Evolutionary conservation across 495 filamentous ascomycete species (phyloP).

Genomic region (Apiosordaria backusii): DNA sequence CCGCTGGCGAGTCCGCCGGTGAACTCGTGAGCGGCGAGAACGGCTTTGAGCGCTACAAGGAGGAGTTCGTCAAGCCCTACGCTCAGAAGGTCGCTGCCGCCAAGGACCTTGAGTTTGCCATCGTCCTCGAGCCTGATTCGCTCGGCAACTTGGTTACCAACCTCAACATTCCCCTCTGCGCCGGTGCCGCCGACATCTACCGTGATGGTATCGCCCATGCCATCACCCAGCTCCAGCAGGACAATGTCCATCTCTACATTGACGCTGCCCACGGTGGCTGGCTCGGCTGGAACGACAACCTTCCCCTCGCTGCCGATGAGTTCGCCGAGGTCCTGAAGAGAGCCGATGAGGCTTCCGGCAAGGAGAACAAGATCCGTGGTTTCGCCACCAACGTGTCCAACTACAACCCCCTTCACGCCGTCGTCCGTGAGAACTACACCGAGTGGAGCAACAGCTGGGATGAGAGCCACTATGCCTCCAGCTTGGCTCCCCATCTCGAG

Average conservation of each 20-base stretch:
- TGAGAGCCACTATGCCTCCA: slow-evolving; percentile 64
- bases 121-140: slow-evolving; percentile 57
- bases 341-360: slow-evolving; percentile 36
- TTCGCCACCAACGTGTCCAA: slow-evolving; percentile 74
- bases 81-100: slow-evolving; percentile 30
- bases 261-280: slow-evolving; percentile 65
- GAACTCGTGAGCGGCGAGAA: slow-evolving; percentile 52
- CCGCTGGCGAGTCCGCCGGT: slow-evolving; percentile 58
- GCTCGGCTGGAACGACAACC: slow-evolving; percentile 75
- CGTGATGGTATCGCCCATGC: slow-evolving; percentile 57
- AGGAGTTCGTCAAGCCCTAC: slow-evolving; percentile 53
- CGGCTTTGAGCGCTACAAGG: slow-evolving; percentile 54
- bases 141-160: slow-evolving; percentile 64
- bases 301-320: slow-evolving; percentile 52
- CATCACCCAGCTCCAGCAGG: slow-evolving; percentile 50
- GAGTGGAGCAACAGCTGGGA: slow-evolving; percentile 50
- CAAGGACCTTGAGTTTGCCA: slow-evolving; percentile 35
- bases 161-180: slow-evolving; percentile 49
- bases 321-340: slow-evolving; percentile 55
- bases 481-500: slow-evolving; percentile 57
- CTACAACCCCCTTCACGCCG: slow-evolving; percentile 59
- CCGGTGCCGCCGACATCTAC: slow-evolving; percentile 48
- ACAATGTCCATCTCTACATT: slow-evolving; percentile 62
- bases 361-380: slow-evolving; percentile 51
- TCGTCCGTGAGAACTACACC: slow-evolving; percentile 37